phyloP scores from a whole-genome alignment of 116 monocot genomes.

The Cymodocea nodosa region DNA sequence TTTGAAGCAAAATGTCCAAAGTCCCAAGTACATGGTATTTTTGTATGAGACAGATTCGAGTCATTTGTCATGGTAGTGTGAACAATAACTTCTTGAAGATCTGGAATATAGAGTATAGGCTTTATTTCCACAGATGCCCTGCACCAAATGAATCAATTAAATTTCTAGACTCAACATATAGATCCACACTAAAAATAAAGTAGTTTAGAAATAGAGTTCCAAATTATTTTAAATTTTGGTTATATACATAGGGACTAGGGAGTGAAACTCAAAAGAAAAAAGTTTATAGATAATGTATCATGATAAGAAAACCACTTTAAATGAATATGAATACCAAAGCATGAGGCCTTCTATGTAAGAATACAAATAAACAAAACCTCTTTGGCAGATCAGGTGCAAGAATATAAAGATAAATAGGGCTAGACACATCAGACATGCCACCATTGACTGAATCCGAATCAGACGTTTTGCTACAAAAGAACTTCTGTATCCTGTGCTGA shows the following conservation, averaged over 20 bases:
- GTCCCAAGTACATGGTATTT: slow-evolving; percentile 8
- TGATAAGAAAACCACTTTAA: background rate
- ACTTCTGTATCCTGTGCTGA: slow-evolving; percentile 24
- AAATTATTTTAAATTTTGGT: too few species aligned
- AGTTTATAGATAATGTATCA: background rate
- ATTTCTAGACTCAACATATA: background rate
- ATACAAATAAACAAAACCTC: slow-evolving; percentile 33
- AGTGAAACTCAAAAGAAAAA: too few species aligned
- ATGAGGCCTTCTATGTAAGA: background rate
- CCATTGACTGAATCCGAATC: background rate
- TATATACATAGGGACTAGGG: too few species aligned
- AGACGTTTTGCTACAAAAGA: slow-evolving; percentile 15
- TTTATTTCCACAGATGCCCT: slow-evolving; percentile 85
- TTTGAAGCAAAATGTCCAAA: slow-evolving; percentile 21
- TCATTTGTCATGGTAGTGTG: background rate
- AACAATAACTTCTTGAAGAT: slow-evolving; percentile 13
- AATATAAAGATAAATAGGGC: slow-evolving; percentile 53
- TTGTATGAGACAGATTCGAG: background rate
- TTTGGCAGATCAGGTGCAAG: slow-evolving; percentile 76
- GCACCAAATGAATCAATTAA: slow-evolving; percentile 10
- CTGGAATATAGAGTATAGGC: slow-evolving; percentile 53
- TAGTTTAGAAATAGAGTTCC: background rate
- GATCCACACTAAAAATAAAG: background rate
- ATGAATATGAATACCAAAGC: background rate
- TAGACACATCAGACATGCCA: slow-evolving; percentile 1